Evolutionary conservation across 2,329 filamentous ascomycete species (phyloP).

Genomic region (Alternaria solani): DNA sequence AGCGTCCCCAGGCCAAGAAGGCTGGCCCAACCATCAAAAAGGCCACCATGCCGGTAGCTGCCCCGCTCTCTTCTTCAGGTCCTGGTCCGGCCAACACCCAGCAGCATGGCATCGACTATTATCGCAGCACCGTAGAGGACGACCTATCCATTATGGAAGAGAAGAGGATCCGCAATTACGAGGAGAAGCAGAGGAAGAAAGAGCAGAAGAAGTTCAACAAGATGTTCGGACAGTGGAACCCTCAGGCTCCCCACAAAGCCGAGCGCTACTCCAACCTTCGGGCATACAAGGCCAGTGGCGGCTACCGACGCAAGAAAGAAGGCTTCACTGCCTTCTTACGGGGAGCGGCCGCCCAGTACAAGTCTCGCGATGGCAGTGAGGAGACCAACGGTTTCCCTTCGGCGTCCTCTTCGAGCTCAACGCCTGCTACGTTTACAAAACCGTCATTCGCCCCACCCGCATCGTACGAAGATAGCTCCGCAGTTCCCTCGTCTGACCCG

Average conservation of each 20-base stretch:
- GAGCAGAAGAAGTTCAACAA: constrained; percentile 77
- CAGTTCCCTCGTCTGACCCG: constrained; percentile 49
- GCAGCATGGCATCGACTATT: constrained; percentile 39
- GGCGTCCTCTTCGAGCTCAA: constrained; percentile 24
- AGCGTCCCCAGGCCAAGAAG: constrained; percentile 44
- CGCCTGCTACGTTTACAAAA: constrained; percentile 20
- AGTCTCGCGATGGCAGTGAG: constrained; percentile 23
- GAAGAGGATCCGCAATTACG: constrained; percentile 73
- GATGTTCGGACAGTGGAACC: constrained; percentile 58
- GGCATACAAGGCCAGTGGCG: constrained; percentile 37
- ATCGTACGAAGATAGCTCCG: constrained; percentile 34
- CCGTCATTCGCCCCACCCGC: constrained; percentile 60
- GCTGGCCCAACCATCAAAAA: constrained; percentile 31
- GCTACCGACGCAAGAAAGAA: constrained; percentile 34
- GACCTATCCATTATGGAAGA: constrained; percentile 73
- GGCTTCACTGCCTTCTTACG: constrained; percentile 37
- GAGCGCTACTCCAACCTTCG: constrained; percentile 37
- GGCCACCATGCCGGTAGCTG: constrained; percentile 30
- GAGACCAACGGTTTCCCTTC: constrained; percentile 17
- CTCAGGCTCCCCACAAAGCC: constrained; percentile 41
- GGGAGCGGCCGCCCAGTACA: constrained; percentile 23
- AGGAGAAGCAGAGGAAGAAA: constrained; percentile 66
- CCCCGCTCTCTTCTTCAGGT: constrained; percentile 26
- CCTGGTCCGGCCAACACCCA: constrained; percentile 24
- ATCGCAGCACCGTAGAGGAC: constrained; percentile 87